phyloP scores from a whole-genome alignment of 495 filamentous ascomycete genomes.

The Amphirosellinia nigrospora region DNA sequence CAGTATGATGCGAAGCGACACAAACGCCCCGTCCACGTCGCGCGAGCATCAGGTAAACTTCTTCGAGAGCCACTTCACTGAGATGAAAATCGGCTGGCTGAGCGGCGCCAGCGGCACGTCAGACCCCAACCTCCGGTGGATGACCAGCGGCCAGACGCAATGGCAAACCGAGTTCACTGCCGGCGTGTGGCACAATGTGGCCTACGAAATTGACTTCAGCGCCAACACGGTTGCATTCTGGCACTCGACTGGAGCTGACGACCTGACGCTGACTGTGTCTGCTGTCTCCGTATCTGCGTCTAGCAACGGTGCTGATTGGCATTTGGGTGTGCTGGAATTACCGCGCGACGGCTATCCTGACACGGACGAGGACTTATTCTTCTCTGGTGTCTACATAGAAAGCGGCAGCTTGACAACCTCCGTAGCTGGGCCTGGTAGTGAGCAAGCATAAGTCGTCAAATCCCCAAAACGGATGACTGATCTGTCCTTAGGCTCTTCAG shows the following conservation, averaged over 20 bases:
- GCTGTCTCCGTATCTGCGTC: slow-evolving; percentile 57
- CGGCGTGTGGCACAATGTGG: slow-evolving; percentile 69
- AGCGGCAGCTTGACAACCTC: slow-evolving; percentile 56
- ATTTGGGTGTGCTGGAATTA: slow-evolving; percentile 65
- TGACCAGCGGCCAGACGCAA: slow-evolving; percentile 30
- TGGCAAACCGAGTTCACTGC: slow-evolving; percentile 34
- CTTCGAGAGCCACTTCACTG: slow-evolving; percentile 74
- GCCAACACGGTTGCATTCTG: slow-evolving; percentile 61
- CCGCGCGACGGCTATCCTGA: slow-evolving; percentile 54
- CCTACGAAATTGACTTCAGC: slow-evolving; percentile 62
- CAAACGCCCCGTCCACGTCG: slow-evolving; percentile 62
- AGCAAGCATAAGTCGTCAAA: not conserved
- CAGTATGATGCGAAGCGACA: slow-evolving; percentile 58
- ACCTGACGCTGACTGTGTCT: slow-evolving; percentile 53
- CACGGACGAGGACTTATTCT: slow-evolving; percentile 63
- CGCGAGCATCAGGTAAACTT: slow-evolving; percentile 74
- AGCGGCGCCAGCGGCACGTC: slow-evolving; percentile 51
- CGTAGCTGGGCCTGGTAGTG: slow-evolving; percentile 48
- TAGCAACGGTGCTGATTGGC: slow-evolving; percentile 69
- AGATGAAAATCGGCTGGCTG: slow-evolving; percentile 65
- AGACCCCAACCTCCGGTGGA: slow-evolving; percentile 40
- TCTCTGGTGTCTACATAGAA: slow-evolving; percentile 69
- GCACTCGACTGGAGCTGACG: slow-evolving; percentile 59
- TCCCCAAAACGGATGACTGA: not conserved
- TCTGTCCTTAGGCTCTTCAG: slow-evolving; percentile 15